These are phyloP conservation scores for Penicillium nucicola DNA, from an alignment of 495 filamentous ascomycete species.

Conservation along the genomic window DNA sequence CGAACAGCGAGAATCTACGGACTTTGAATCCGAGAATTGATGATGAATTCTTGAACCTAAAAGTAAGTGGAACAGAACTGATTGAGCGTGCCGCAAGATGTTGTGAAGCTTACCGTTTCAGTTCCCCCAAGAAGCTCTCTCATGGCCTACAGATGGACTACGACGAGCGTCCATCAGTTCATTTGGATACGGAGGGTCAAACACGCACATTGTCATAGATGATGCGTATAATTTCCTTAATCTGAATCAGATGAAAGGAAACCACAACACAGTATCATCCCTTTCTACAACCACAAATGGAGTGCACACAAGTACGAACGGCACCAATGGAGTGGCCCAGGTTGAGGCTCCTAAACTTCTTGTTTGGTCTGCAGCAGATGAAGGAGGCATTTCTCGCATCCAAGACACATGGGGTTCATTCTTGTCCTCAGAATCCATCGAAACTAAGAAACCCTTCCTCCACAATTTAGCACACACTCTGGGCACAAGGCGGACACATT, in stretches of 20 bases:
- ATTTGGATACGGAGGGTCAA: constrained; percentile 34
- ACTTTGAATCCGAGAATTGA: constrained; percentile 40
- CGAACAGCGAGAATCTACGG: constrained; percentile 46
- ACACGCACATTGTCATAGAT: constrained; percentile 34
- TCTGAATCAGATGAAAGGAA: constrained; percentile 4
- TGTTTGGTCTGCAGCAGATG: constrained; percentile 22
- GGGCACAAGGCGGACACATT: background rate
- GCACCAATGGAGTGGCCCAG: too few species aligned
- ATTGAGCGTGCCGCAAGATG: too few species aligned
- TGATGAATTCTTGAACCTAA: constrained; percentile 13
- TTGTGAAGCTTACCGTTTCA: background rate
- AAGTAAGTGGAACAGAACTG: too few species aligned
- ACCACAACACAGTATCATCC: constrained; percentile 10
- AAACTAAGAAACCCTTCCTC: background rate
- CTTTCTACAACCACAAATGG: background rate
- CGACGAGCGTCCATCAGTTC: constrained; percentile 31
- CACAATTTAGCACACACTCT: constrained; percentile 7
- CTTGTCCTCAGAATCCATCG: background rate
- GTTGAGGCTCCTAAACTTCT: constrained; percentile 14
- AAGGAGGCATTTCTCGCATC: constrained; percentile 10
- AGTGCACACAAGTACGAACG: too few species aligned
- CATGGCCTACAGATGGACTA: constrained; percentile 16
- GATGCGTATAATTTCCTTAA: constrained; percentile 21
- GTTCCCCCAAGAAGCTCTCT: constrained; percentile 4
- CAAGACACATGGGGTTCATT: background rate